Base-by-base conservation (phyloP, 176 grass and related monocot species). In the Zoysia japonica region DNA sequence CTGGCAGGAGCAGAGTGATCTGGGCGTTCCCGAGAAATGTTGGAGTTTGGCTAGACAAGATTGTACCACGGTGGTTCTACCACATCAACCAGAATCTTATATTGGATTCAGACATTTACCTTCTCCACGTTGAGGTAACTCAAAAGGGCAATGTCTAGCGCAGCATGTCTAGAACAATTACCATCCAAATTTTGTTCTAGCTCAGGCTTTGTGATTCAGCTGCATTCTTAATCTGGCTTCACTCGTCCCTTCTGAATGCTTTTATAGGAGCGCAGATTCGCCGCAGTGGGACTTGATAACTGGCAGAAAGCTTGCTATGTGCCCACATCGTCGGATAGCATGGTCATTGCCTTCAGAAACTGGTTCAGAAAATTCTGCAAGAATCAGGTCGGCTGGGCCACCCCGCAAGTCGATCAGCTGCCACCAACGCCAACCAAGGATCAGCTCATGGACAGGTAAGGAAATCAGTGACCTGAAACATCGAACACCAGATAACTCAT, bases 331-430 rank as follows among this genome's bases (percentile, higher is more conserved):
- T 88, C 94, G 7, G 91, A 97, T 61, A 76, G 40, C 79, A 89
- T 94, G 83, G 83, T 94, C 52, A 78, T 97, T 62, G 87, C 91
- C 72, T 97, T 89, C 79, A 94, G 95, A 55, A 97, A 73, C 69
- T 97, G 95, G 95, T 92, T 94, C 64, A 88, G 87, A 56, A 97
- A 92, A 61, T 90, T 94, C 73, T 88, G 85, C 78, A 81, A 85
- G 71, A 72, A 73, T 79, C 83, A 85, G 68, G 3, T 94, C 63
- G 84, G 80, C 15, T 97, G 91, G 89, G 87, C 87, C 68, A 82
- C 61, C 16, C 67, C 83, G 1, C 47, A 68, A 5, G 44, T 6
- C 19, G 72, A 87, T 67, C 81, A 82, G 35, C 74, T 94, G 68
- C 91, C 95, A 5, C 83, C 88, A 76, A 87, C 87, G 8, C 81